Evolutionary conservation across 345 rosid species (phyloP).

Genomic region (Arabidopsis thaliana): DNA sequence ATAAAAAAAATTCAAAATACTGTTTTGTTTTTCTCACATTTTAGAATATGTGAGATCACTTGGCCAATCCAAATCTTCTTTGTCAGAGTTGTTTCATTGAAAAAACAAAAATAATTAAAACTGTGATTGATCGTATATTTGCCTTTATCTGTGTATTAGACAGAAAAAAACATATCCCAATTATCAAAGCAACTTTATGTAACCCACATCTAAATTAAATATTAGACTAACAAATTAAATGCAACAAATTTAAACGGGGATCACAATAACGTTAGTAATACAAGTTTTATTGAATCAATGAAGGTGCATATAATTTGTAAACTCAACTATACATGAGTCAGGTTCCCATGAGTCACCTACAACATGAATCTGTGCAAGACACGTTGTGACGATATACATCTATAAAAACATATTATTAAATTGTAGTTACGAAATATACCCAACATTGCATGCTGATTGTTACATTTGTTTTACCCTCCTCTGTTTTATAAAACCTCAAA

Average conservation of each 20-base stretch:
- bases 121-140: background rate
- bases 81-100: no score
- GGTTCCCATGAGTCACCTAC: background rate
- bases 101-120: no score
- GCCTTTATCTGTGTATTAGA: background rate
- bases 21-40: no score
- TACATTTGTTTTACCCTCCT: background rate
- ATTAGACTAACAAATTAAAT: background rate
- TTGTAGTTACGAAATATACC: background rate
- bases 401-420: background rate
- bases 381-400: background rate
- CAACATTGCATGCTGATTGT: background rate
- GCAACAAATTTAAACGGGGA: background rate
- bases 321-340: background rate
- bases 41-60: background rate
- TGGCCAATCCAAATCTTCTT: no score
- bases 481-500: conserved; percentile 8
- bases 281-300: background rate
- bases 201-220: background rate
- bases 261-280: background rate
- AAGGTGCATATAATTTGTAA: background rate
- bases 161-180: background rate
- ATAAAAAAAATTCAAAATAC: no score
- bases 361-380: conserved; percentile 5
- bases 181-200: background rate